Evolutionary conservation across 306 rosid species (phyloP).

Genomic region (Canavalia gladiata): DNA sequence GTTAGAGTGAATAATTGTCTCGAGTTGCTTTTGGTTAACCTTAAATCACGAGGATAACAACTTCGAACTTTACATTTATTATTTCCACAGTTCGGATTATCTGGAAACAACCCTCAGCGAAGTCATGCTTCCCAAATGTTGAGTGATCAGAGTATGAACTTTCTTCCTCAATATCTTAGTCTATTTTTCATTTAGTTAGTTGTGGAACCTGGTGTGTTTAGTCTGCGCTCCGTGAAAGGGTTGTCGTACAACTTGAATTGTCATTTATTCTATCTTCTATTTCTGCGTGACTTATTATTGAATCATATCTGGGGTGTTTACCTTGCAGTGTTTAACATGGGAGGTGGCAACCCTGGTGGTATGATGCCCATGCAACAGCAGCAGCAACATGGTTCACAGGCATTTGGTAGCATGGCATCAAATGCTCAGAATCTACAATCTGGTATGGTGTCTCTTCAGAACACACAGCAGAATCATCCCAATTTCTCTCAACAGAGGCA

Average conservation of each 20-base stretch:
- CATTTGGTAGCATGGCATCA: constrained; percentile 75
- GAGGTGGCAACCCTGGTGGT: constrained; percentile 74
- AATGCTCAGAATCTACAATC: constrained; percentile 87
- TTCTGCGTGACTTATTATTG: constrained; percentile 14
- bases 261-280: constrained; percentile 30
- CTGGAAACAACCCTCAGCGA: constrained; percentile 89
- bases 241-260: constrained; percentile 31
- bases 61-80: constrained; percentile 42
- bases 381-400: constrained; percentile 72
- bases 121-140: constrained; percentile 82
- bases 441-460: constrained; percentile 76
- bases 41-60: constrained; percentile 27
- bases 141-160: constrained; percentile 83
- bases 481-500: constrained; percentile 91
- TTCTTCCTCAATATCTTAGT: constrained; percentile 31
- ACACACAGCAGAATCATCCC: constrained; percentile 76
- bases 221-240: constrained; percentile 23
- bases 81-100: constrained; percentile 63
- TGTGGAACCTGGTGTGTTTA: constrained; percentile 4
- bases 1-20: constrained; percentile 23
- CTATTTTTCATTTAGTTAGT: constrained; percentile 4
- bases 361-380: constrained; percentile 83
- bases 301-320: constrained; percentile 44
- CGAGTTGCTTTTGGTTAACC: constrained; percentile 30
- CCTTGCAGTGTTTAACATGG: constrained; percentile 86